phyloP scores from a whole-genome alignment of 1,284 basidiomycete species.

The Ganoderma boninense region DNA sequence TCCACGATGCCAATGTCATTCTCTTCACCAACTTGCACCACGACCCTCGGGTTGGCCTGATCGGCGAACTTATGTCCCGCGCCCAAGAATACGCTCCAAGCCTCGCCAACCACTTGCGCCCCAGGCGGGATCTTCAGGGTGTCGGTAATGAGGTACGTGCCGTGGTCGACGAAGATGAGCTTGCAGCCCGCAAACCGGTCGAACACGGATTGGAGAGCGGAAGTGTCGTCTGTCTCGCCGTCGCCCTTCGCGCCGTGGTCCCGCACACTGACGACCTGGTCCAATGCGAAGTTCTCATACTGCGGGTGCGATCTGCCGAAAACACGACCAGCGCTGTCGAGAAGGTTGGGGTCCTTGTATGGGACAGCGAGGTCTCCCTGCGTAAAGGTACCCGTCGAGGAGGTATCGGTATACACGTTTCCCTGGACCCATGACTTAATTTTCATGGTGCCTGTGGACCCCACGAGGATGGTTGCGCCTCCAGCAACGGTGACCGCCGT shows the following conservation, averaged over 20 bases:
- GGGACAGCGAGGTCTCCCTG: constrained; percentile 58
- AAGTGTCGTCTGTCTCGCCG: constrained; percentile 80
- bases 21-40: constrained; percentile 63
- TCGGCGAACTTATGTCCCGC: constrained; percentile 66
- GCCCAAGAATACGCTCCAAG: constrained; percentile 79
- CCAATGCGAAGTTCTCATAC: constrained; percentile 66
- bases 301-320: constrained; percentile 57
- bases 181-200: constrained; percentile 72
- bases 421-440: constrained; percentile 81
- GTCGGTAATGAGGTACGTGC: constrained; percentile 71
- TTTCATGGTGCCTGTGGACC: constrained; percentile 53
- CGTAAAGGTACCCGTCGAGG: constrained; percentile 50
- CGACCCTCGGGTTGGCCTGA: constrained; percentile 57
- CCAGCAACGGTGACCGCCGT: constrained; percentile 58
- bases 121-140: constrained; percentile 79
- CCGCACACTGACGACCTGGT: constrained; percentile 77
- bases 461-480: constrained; percentile 59
- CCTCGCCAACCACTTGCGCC: constrained; percentile 79
- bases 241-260: constrained; percentile 77
- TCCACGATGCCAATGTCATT: constrained; percentile 61
- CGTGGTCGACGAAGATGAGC: constrained; percentile 81
- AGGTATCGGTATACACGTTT: constrained; percentile 65
- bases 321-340: constrained; percentile 66
- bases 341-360: constrained; percentile 60
- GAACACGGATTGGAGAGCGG: constrained; percentile 69